Evolutionary conservation across 2,329 filamentous ascomycete genomes (phyloP), one percentile per base, ranked within the genome.

Genomic region (Aspergillus quadrilineatus): DNA sequence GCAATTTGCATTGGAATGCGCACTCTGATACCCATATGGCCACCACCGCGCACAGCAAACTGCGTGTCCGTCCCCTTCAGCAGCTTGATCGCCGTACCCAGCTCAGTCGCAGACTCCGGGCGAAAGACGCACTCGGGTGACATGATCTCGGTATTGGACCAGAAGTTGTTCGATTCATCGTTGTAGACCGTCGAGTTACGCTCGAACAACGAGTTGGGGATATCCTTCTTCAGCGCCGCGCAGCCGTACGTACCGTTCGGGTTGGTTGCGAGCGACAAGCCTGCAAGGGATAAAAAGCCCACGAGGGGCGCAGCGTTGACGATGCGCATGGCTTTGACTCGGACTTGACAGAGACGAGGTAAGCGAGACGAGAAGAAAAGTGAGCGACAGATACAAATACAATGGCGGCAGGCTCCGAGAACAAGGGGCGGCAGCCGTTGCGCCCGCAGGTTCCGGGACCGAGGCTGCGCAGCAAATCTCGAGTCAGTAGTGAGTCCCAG

Each of bases 101-200:
- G 54, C 32, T 72, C 60, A 3, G 36, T 45, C 28, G 63, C 65
- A 3, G 63, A 66, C 36, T 66, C 56, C 12, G 71, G 71, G 15
- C 71, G 70, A 58, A 71, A 72, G n/a, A 73, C 66, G 45, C 71
- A 73, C 7, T 60, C 64, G 4, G 71, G 70, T 28, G 60, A 63
- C 60, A 71, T 58, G 37, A 71, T 61, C 63, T 73, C 67, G 9
- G 69, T 73, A 57, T 72, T 71, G 10, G 71, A 72, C 71, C 71
- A 72, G 60, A 73, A 73, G 46, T 69, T 59, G 47, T 65, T 57
- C 29, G 64, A 53, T 58, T 73, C 70, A 50, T 69, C 68, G 9
- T 65, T 48, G 58, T 73, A 73, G 4, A 72, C 68, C 3, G 42
- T 34, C 42, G 53, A 62, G 30, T 57, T 54, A 6, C 53, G 62